phyloP scores from a whole-genome alignment of 1,284 basidiomycete species.

The Sanghuangporus weigelae region DNA sequence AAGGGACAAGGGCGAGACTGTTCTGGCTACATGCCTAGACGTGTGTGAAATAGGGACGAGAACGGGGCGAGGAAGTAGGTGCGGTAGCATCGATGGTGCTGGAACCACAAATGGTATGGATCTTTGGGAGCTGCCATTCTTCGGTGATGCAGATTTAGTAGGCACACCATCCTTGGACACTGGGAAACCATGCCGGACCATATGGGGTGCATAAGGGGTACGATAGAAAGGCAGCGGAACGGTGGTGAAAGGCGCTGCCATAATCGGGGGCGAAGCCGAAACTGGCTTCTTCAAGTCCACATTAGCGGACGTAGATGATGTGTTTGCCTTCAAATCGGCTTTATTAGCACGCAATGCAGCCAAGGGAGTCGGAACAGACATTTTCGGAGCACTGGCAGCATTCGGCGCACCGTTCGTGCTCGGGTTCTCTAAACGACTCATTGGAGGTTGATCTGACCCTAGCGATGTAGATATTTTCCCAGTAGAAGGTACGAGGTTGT shows the following conservation, averaged over 20 bases:
- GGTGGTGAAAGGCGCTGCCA: conserved; percentile 7
- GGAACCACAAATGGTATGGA: neutral
- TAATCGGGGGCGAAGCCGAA: neutral
- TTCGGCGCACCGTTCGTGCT: neutral
- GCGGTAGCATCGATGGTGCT: neutral
- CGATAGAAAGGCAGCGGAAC: conserved; percentile 5
- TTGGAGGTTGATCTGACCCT: neutral
- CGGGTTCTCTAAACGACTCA: neutral
- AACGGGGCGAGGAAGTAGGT: neutral
- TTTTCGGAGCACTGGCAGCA: neutral
- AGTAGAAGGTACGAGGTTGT: neutral
- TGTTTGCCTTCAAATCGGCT: neutral
- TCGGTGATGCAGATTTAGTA: neutral
- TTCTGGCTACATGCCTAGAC: neutral
- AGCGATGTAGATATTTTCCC: neutral
- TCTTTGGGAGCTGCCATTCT: neutral
- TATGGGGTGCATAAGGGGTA: neutral
- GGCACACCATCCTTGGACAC: neutral
- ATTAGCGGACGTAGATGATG: neutral
- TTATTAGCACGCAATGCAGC: neutral
- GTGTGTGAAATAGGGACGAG: neutral
- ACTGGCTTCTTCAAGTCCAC: neutral
- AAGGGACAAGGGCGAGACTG: neutral
- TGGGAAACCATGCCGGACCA: neutral
- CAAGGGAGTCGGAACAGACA: conserved; percentile 5